phyloP scores from a whole-genome alignment of 768 basidiomycete genomes.

The Rhizopogon vinicolor region DNA sequence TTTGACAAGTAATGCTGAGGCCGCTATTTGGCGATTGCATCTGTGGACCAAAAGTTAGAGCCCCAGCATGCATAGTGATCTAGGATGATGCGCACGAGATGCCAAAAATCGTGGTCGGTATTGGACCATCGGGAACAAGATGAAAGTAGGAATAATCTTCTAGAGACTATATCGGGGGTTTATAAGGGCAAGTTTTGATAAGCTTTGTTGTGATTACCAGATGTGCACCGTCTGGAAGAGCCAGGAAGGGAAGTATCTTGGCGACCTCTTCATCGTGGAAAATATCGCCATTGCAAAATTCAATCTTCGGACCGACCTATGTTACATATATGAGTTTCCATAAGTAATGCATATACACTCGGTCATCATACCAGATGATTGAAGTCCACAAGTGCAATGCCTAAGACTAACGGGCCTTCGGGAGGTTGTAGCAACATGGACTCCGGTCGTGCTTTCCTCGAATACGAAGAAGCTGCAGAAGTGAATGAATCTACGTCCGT shows the following conservation, averaged over 20 bases:
- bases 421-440: constrained; percentile 64
- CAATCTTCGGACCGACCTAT: constrained; percentile 89
- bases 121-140: constrained; percentile 66
- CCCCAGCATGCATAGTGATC: constrained; percentile 6
- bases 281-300: constrained; percentile 74
- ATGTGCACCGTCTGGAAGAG: constrained; percentile 96
- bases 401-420: constrained; percentile 60
- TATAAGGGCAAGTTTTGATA: constrained; percentile 4
- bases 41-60: constrained; percentile 31
- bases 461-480: constrained; percentile 53
- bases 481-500: constrained; percentile 54
- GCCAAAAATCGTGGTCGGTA: constrained; percentile 85
- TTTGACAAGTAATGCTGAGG: constrained; percentile 72
- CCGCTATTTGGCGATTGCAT: constrained; percentile 92
- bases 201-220: constrained; percentile 41
- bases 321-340: constrained; percentile 9
- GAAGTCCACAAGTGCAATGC: constrained; percentile 91
- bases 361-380: constrained; percentile 72
- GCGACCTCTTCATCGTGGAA: constrained; percentile 82
- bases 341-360: constrained; percentile 3
- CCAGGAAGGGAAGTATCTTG: constrained; percentile 89
- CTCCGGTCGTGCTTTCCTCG: constrained; percentile 72
- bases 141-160: constrained; percentile 99
- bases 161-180: constrained; percentile 10
- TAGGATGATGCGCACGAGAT: constrained; percentile 66